Evolutionary conservation across 331 rosid genomes (phyloP).

Genomic region (Telfairia occidentalis): DNA sequence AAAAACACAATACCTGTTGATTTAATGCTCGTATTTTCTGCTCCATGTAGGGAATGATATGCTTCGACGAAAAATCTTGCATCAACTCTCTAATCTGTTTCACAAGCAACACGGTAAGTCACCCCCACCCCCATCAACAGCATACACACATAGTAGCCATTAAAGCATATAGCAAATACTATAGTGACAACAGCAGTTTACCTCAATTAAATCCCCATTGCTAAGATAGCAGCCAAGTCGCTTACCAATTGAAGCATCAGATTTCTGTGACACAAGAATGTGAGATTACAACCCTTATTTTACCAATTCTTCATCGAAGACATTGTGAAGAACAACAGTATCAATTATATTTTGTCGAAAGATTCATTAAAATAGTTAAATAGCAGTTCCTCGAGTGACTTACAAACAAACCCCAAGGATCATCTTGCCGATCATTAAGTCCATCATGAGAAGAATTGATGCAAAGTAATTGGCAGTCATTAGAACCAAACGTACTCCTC

Average conservation of each 20-base stretch:
- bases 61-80: conserved; percentile 79
- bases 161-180: conserved; percentile 1
- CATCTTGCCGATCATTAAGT: conserved; percentile 45
- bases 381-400: conserved; percentile 25
- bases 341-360: neutral
- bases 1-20: conserved; percentile 54
- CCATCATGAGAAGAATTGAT: conserved; percentile 69
- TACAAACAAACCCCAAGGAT: conserved; percentile 76
- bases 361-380: neutral
- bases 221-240: conserved; percentile 63
- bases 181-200: conserved; percentile 16
- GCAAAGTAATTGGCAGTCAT: conserved; percentile 59
- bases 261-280: conserved; percentile 48
- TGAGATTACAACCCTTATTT: conserved; percentile 24
- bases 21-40: conserved; percentile 78
- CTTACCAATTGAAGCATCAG: conserved; percentile 40
- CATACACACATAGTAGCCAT: neutral
- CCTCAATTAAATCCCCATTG: conserved; percentile 59
- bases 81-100: conserved; percentile 68
- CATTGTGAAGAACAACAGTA: conserved; percentile 11
- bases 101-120: conserved; percentile 31
- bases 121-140: conserved; percentile 2
- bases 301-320: conserved; percentile 8
- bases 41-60: conserved; percentile 92
- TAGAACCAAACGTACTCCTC: conserved; percentile 72